These are phyloP conservation scores for Colletotrichum horii DNA, from an alignment of 2,329 filamentous ascomycete species.

Conservation along the genomic window DNA sequence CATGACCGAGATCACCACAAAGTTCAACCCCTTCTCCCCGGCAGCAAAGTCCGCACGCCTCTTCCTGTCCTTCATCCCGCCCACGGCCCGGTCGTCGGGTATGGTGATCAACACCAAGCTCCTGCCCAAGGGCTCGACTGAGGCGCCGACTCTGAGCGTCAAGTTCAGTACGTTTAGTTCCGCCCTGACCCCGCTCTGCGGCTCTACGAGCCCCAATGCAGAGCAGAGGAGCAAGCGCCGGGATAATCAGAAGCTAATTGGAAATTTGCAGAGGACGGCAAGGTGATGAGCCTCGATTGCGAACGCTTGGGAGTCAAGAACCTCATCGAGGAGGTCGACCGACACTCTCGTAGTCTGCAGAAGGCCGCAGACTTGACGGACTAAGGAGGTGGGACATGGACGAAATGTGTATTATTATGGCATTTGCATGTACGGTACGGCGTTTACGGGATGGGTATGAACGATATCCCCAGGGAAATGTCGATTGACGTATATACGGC, in stretches of 20 bases:
- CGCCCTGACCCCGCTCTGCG: neutral
- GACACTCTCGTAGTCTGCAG: constrained; percentile 83
- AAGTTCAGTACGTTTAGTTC: constrained; percentile 78
- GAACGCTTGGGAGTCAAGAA: constrained; percentile 84
- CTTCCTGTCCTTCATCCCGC: constrained; percentile 85
- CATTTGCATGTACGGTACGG: constrained; percentile 8
- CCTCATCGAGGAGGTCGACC: constrained; percentile 85
- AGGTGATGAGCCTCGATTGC: constrained; percentile 83
- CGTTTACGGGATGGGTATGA: constrained; percentile 14
- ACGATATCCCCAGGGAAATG: constrained; percentile 5
- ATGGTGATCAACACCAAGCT: constrained; percentile 82
- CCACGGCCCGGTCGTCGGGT: constrained; percentile 73
- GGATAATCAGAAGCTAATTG: neutral
- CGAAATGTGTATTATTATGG: constrained; percentile 14
- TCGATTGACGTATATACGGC: neutral
- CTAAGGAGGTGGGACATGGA: constrained; percentile 12
- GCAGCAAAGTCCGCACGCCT: constrained; percentile 83
- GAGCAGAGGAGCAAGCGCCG: neutral
- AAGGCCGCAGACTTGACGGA: constrained; percentile 80
- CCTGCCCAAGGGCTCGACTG: constrained; percentile 71
- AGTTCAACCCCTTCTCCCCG: constrained; percentile 90
- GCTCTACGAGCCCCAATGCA: neutral
- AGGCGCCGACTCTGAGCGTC: constrained; percentile 72
- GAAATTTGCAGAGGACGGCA: constrained; percentile 77
- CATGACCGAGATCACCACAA: constrained; percentile 82